A percentile compares a stretch with the other conserved stretches of the same genome.
phyloP scores from a whole-genome alignment of 345 rosid species.

The Euclidium syriacum region DNA sequence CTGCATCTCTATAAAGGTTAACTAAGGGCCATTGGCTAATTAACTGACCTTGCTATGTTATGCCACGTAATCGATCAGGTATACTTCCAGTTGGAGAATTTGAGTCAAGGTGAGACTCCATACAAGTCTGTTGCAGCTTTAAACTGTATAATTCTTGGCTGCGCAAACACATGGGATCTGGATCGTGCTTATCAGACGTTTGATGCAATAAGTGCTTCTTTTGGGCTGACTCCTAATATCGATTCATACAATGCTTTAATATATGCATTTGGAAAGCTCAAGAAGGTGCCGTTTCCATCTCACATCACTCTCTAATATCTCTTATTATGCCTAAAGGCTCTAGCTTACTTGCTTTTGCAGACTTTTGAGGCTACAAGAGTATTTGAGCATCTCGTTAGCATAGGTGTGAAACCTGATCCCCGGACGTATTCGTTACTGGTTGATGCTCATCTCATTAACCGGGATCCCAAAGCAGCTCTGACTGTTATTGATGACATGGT shows the following conservation, averaged over 20 bases:
- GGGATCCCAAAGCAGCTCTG: conserved; percentile 81
- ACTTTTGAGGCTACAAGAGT: conserved; percentile 82
- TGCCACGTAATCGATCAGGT: conserved; percentile 45
- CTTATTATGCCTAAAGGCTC: background rate
- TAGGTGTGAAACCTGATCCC: conserved; percentile 82
- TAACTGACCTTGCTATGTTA: conserved; percentile 16
- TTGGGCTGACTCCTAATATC: conserved; percentile 73
- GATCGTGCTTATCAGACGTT: conserved; percentile 97
- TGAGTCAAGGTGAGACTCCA: conserved; percentile 64
- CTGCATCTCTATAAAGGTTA: background rate
- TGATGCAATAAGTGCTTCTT: conserved; percentile 70
- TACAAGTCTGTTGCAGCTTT: conserved; percentile 92
- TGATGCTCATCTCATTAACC: conserved; percentile 84
- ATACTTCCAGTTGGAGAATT: conserved; percentile 78
- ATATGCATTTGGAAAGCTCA: conserved; percentile 79
- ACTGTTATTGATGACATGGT: conserved; percentile 71
- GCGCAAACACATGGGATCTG: conserved; percentile 92
- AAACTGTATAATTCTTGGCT: conserved; percentile 86
- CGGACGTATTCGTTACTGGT: conserved; percentile 72
- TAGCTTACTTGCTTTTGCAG: conserved; percentile 38
- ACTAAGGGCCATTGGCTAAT: background rate
- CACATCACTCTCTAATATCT: background rate
- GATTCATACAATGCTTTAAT: conserved; percentile 84
- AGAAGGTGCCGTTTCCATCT: conserved; percentile 53
- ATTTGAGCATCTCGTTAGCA: conserved; percentile 63